Conservation (phyloP, 2,329 filamentous ascomycete species). For the Penicillium sp. region DNA sequence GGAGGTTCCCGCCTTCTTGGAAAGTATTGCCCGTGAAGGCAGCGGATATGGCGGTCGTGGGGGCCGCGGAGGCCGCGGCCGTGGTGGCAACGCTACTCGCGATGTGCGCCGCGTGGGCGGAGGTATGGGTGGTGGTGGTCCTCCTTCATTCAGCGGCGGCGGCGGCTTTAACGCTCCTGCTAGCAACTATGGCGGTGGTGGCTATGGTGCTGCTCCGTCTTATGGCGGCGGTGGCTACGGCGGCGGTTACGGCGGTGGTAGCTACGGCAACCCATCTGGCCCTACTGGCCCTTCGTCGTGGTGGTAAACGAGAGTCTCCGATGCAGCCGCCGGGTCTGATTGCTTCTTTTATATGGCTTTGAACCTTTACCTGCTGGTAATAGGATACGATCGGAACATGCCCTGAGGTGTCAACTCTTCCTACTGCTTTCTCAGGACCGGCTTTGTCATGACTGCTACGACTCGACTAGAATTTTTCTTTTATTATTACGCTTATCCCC, state of each 20-base stretch:
- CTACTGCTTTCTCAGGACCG: slow-evolving; percentile 39
- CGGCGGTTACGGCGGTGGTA: slow-evolving; percentile 38
- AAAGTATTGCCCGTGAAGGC: slow-evolving; percentile 95
- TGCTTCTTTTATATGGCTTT: slow-evolving; percentile 37
- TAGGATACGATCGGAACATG: slow-evolving; percentile 46
- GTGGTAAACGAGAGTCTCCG: slow-evolving; percentile 53
- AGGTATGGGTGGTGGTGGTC: slow-evolving; percentile 41
- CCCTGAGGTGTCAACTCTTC: slow-evolving; percentile 36
- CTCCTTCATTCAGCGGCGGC: slow-evolving; percentile 42
- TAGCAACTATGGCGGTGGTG: slow-evolving; percentile 33
- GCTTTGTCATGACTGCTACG: slow-evolving; percentile 53
- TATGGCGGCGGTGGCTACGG: slow-evolving; percentile 35
- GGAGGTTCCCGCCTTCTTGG: slow-evolving; percentile 90
- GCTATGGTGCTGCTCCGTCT: slow-evolving; percentile 30
- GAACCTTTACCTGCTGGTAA: slow-evolving; percentile 37
- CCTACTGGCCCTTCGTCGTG: slow-evolving; percentile 56
- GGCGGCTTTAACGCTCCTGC: slow-evolving; percentile 40
- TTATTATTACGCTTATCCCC: slow-evolving; percentile 31
- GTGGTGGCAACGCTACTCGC: slow-evolving; percentile 69
- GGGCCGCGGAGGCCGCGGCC: slow-evolving; percentile 74
- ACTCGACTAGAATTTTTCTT: slow-evolving; percentile 40
- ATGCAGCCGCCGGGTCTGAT: slow-evolving; percentile 47
- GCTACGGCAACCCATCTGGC: slow-evolving; percentile 48
- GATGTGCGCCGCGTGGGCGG: slow-evolving; percentile 80
- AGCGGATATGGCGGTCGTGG: slow-evolving; percentile 77